phyloP scores from a whole-genome alignment of 768 basidiomycete genomes.

The Tricholoma sp. region DNA sequence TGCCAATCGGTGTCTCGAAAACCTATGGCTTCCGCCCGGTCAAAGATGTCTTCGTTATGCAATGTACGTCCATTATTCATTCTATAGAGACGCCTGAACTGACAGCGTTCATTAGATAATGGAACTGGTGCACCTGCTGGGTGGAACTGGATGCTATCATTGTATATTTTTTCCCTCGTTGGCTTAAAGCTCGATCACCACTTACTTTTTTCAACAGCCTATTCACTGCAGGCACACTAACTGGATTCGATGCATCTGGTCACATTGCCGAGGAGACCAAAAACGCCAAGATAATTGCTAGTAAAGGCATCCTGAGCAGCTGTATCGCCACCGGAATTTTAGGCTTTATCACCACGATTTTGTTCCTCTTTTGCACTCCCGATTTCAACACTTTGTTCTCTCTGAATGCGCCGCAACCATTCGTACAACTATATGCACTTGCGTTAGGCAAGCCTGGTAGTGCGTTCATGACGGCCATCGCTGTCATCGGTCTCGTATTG shows the following conservation, averaged over 20 bases:
- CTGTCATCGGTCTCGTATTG: slow-evolving; percentile 79
- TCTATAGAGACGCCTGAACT: neutral
- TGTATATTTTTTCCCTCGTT: slow-evolving; percentile 36
- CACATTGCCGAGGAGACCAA: slow-evolving; percentile 89
- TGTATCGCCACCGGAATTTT: slow-evolving; percentile 73
- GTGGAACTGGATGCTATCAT: slow-evolving; percentile 91
- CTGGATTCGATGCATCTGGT: slow-evolving; percentile 87
- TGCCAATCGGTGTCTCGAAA: slow-evolving; percentile 84
- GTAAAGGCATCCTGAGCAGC: slow-evolving; percentile 76
- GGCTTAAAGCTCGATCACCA: neutral
- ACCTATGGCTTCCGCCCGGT: slow-evolving; percentile 88
- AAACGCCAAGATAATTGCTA: slow-evolving; percentile 78
- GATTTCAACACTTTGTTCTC: slow-evolving; percentile 72
- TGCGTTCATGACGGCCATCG: slow-evolving; percentile 84
- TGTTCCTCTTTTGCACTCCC: slow-evolving; percentile 84
- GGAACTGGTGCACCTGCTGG: slow-evolving; percentile 82
- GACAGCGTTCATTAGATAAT: slow-evolving; percentile 51
- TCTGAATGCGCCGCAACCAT: slow-evolving; percentile 83
- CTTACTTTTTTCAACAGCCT: slow-evolving; percentile 42
- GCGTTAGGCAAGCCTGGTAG: slow-evolving; percentile 77
- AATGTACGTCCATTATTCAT: slow-evolving; percentile 44
- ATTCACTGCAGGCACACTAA: slow-evolving; percentile 83
- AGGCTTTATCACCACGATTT: slow-evolving; percentile 74
- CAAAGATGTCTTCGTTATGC: slow-evolving; percentile 77
- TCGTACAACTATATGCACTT: slow-evolving; percentile 81